These are phyloP conservation scores for Plasmodium falciparum DNA, from an alignment of 169 alveolate species.

Conservation along the genomic window DNA sequence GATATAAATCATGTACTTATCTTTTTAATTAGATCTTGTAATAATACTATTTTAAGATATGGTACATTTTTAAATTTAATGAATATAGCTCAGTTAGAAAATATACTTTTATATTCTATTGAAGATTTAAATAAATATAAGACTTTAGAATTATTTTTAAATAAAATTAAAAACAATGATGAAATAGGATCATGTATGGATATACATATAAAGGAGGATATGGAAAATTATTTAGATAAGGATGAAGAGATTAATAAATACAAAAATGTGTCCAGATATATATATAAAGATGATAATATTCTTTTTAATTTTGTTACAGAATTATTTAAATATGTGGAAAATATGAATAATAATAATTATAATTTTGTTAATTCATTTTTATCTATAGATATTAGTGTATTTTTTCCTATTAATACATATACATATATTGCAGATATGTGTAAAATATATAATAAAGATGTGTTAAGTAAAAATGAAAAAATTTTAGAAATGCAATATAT, in stretches of 20 bases:
- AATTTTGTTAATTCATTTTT: slow-evolving; percentile 75
- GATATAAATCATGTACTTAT: slow-evolving; percentile 36
- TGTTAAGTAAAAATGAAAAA: slow-evolving; percentile 33
- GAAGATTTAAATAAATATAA: slow-evolving; percentile 44
- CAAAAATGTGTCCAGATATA: slow-evolving; percentile 63
- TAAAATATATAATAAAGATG: slow-evolving; percentile 75
- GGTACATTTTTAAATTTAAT: slow-evolving; percentile 62
- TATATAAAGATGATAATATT: slow-evolving; percentile 56
- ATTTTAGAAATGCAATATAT: slow-evolving; percentile 75
- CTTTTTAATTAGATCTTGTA: slow-evolving; percentile 39
- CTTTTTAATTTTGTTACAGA: slow-evolving; percentile 76
- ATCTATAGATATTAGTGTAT: slow-evolving; percentile 67
- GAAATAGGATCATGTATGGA: neutral
- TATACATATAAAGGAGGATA: neutral
- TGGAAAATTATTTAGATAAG: slow-evolving; percentile 11
- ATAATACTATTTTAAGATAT: slow-evolving; percentile 68
- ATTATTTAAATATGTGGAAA: slow-evolving; percentile 73
- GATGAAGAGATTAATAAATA: slow-evolving; percentile 54
- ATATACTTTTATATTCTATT: slow-evolving; percentile 51
- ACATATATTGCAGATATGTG: slow-evolving; percentile 77
- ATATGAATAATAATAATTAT: slow-evolving; percentile 70
- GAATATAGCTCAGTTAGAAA: slow-evolving; percentile 74
- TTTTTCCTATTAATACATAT: slow-evolving; percentile 72
- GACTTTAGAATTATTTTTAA: slow-evolving; percentile 53
- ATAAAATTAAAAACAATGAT: slow-evolving; percentile 4